Percentiles rank a stretch among this genome's conserved stretches.
Conservation (phyloP, 2,329 filamentous ascomycete genomes). For the Hypomyces perniciosus region DNA sequence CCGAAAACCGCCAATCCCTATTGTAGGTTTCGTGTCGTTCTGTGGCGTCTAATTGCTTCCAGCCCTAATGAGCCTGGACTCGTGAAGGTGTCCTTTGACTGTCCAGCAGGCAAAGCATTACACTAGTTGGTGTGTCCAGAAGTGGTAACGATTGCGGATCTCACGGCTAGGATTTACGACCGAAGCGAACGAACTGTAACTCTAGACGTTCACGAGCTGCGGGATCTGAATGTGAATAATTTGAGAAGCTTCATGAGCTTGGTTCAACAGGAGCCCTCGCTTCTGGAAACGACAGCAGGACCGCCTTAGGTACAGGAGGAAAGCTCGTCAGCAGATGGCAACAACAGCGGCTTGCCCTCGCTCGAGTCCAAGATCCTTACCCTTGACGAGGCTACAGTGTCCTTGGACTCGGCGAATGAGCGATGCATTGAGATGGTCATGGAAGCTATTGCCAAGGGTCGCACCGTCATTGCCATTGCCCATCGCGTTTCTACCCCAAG, state of each 20-base stretch:
- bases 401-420: constrained; percentile 54
- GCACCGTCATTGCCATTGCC: constrained; percentile 62
- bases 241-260: constrained; percentile 37
- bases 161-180: constrained; percentile 54
- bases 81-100: constrained; percentile 39
- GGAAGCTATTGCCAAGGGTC: constrained; percentile 39
- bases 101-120: constrained; percentile 46
- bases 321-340: constrained; percentile 54
- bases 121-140: constrained; percentile 53
- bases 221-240: constrained; percentile 39
- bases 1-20: constrained; percentile 40
- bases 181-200: constrained; percentile 42
- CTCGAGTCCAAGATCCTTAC: constrained; percentile 51
- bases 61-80: constrained; percentile 37
- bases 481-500: constrained; percentile 55
- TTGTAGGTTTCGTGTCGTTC: constrained; percentile 30
- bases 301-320: constrained; percentile 47
- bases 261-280: constrained; percentile 41
- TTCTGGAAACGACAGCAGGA: constrained; percentile 45
- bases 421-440: constrained; percentile 46
- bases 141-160: constrained; percentile 51
- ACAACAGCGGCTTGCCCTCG: constrained; percentile 54
- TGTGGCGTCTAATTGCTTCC: constrained; percentile 39
- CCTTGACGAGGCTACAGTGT: constrained; percentile 56
- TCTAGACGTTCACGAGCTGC: constrained; percentile 44